phyloP scores from a whole-genome alignment of 805 yeast genomes.

The Blastobotrys parvus region DNA sequence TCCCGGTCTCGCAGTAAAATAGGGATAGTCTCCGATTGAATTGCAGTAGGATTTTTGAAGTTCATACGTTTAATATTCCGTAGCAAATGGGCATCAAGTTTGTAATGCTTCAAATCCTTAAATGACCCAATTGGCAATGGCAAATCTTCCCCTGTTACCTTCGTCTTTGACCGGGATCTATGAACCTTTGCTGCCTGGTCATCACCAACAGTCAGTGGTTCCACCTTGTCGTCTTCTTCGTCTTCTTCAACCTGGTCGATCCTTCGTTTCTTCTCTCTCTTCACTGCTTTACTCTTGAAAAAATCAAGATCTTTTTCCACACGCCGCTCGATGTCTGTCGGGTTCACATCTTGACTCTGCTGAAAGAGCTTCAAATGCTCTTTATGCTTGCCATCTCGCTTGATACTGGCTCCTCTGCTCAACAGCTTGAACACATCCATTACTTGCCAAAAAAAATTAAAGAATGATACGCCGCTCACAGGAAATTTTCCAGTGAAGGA shows the following conservation, averaged over 20 bases:
- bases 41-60: conserved; percentile 83
- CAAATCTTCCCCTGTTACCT: conserved; percentile 73
- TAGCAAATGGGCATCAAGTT: conserved; percentile 49
- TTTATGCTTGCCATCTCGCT: conserved; percentile 42
- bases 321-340: conserved; percentile 31
- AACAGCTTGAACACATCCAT: conserved; percentile 90
- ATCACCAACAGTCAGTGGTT: conserved; percentile 39
- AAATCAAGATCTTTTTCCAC: conserved; percentile 75
- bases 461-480: not conserved
- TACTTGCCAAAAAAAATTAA: conserved; percentile 3
- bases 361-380: conserved; percentile 23
- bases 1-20: conserved; percentile 61
- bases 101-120: conserved; percentile 63
- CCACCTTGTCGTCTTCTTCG: conserved; percentile 26
- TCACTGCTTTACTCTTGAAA: conserved; percentile 46
- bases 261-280: conserved; percentile 30
- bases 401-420: conserved; percentile 76
- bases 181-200: conserved; percentile 52
- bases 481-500: not conserved
- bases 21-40: conserved; percentile 88
- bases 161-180: conserved; percentile 54
- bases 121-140: conserved; percentile 92
- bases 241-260: conserved; percentile 28
- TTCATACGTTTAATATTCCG: conserved; percentile 58
- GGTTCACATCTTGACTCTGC: conserved; percentile 21